Conservation (phyloP, 371 early-diverging fungal genomes). For the Mortierella sp. region DNA sequence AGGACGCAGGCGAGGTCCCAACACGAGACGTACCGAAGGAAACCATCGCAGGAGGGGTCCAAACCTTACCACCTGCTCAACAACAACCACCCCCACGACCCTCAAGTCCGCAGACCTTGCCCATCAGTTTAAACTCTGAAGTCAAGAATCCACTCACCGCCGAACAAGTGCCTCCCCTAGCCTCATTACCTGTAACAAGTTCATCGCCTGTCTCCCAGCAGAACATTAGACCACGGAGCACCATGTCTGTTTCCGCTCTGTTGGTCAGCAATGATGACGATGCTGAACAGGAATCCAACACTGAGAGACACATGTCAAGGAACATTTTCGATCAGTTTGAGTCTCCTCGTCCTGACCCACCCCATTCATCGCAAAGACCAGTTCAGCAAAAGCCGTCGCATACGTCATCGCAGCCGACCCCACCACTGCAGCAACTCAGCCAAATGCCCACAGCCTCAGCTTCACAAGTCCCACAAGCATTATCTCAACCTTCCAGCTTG, state of each 20-base stretch:
- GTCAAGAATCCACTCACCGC: background rate
- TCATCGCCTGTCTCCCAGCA: conserved; percentile 6
- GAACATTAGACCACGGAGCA: conserved; percentile 34
- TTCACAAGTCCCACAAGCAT: background rate
- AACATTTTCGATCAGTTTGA: conserved; percentile 36
- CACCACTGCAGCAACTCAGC: conserved; percentile 10
- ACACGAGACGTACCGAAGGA: background rate
- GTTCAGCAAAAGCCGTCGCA: background rate
- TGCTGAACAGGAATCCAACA: conserved; percentile 19
- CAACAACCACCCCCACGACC: background rate
- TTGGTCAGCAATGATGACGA: conserved; percentile 47
- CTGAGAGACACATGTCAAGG: conserved; percentile 12
- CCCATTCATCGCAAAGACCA: background rate
- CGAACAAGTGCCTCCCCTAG: conserved; percentile 14
- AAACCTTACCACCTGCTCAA: background rate
- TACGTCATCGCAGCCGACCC: conserved; percentile 1
- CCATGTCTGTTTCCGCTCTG: conserved; percentile 53
- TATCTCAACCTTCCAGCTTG: background rate
- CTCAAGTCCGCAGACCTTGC: background rate
- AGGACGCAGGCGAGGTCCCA: background rate
- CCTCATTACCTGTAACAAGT: conserved; percentile 14
- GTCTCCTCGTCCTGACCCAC: background rate
- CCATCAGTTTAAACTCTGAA: background rate
- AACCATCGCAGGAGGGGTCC: background rate
- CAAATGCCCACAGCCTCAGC: background rate